phyloP scores from a whole-genome alignment of 495 filamentous ascomycete species.

The Podospora pseudoanserina region DNA sequence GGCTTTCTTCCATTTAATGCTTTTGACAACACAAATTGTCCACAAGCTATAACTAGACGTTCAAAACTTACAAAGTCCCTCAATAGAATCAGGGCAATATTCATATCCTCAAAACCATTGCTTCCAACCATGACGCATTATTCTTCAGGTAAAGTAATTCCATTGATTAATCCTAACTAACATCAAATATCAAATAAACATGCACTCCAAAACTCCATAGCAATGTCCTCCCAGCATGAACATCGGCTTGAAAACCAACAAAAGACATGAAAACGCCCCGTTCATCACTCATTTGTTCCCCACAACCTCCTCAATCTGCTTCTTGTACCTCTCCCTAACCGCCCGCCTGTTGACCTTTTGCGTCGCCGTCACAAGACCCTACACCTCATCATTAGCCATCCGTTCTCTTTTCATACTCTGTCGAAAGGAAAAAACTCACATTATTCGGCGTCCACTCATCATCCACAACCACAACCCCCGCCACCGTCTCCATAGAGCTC shows the following conservation, averaged over 20 bases:
- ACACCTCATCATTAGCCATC: conserved; percentile 25
- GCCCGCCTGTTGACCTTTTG: conserved; percentile 59
- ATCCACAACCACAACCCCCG: conserved; percentile 57
- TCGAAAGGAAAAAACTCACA: conserved; percentile 40
- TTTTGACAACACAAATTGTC: too few species aligned
- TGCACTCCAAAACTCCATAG: neutral
- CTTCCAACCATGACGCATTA: too few species aligned
- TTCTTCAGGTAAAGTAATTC: neutral
- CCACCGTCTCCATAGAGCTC: conserved; percentile 54
- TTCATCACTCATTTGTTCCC: conserved; percentile 16
- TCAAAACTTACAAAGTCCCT: too few species aligned
- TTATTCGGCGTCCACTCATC: conserved; percentile 65
- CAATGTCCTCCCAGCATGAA: neutral
- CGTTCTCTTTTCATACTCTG: neutral
- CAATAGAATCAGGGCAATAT: too few species aligned
- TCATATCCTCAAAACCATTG: too few species aligned
- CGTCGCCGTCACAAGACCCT: conserved; percentile 60
- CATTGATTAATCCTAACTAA: neutral
- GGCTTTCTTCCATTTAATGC: too few species aligned
- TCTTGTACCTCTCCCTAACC: conserved; percentile 51
- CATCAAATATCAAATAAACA: neutral
- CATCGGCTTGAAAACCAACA: neutral
- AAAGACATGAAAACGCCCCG: neutral
- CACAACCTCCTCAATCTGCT: conserved; percentile 51
- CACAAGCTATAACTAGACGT: too few species aligned